Percentiles rank a stretch among this genome's conserved stretches.
These are phyloP conservation scores for Beauveria pseudobassiana DNA, from an alignment of 2,329 filamentous ascomycete species.

Conservation along the genomic window DNA sequence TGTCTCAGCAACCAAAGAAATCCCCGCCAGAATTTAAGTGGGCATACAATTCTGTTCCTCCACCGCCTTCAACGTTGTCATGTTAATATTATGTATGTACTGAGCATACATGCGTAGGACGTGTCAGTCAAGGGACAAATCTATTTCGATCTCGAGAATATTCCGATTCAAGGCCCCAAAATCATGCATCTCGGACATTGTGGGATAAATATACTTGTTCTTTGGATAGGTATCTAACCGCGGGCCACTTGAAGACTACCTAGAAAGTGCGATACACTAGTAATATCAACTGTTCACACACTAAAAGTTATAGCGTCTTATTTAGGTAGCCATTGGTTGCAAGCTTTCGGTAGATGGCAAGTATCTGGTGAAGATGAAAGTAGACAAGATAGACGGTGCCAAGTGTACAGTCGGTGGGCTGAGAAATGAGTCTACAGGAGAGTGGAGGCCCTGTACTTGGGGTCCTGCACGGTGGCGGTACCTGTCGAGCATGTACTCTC, in stretches of 20 bases:
- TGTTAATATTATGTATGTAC: too few relatives aligned
- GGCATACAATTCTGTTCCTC: not conserved
- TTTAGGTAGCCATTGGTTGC: too few relatives aligned
- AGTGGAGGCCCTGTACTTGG: too few relatives aligned
- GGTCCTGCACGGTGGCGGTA: too few relatives aligned
- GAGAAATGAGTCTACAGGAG: too few relatives aligned
- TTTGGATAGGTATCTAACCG: not conserved
- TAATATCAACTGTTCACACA: not conserved
- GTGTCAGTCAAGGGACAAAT: not conserved
- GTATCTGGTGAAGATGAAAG: too few relatives aligned
- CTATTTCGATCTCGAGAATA: not conserved
- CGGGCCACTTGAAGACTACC: not conserved
- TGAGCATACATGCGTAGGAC: not conserved
- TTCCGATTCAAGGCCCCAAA: not conserved
- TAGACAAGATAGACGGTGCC: not conserved
- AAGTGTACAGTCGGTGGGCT: too few relatives aligned
- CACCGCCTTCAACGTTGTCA: conserved; percentile 1
- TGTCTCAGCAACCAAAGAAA: conserved; percentile 13
- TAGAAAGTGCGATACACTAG: not conserved
- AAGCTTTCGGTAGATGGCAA: too few relatives aligned
- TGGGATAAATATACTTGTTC: too few relatives aligned
- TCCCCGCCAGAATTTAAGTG: not conserved
- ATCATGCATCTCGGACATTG: not conserved
- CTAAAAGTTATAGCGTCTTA: not conserved
- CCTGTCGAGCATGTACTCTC: too few relatives aligned